Base-by-base conservation (phyloP, 768 basidiomycete genomes). In the Asterophora lycoperdoides region DNA sequence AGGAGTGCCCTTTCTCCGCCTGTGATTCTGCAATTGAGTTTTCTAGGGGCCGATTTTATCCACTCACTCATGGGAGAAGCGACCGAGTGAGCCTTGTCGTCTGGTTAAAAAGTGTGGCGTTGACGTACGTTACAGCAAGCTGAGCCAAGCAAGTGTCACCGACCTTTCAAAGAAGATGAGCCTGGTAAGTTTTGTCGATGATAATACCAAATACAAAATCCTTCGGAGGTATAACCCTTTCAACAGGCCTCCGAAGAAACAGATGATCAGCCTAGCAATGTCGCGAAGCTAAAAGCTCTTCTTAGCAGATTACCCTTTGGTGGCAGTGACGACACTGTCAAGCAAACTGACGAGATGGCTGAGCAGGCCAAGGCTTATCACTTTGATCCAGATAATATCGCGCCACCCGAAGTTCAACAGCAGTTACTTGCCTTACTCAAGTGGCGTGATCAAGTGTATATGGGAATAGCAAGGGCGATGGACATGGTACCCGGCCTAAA, bases 51-150 rank as follows among this genome's bases (percentile, higher is more conserved):
- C 29, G 83, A 86, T 62, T 86, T 88, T 61, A 68, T 83, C 53
- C 77, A 82, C 56, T 83, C 79, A 17, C 64, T 84, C 13, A 69
- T 84, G 58, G 81, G 81, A 43, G 81, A 85, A 64, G 80, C 82
- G 14, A 78, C 78, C 38, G 81, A 85, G 78, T 80, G 61, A 54
- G 75, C 26, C 62, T 19, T 17, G 5, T 17, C 17, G 40, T 18
- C 26, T 42, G 23, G 4, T 8, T 14, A 20, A n/a, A 18, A 5
- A 11, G n/a, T 11, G 20, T 15, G 32, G 10, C 15, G 1, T 38
- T 42, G 38, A 41, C 35, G 20, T 30, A 15, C 51, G 19, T 45
- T 33, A 41, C 42, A 81, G 80, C 51, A 73, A 80, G 56, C 46
- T 83, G 54, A 80, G 78, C 56, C 79, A 81, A 62, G 75, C 81